A percentile compares a stretch with the other conserved stretches of the same genome.
Conservation (phyloP, 257 asterid species). For the Schizonepeta tenuifolia region DNA sequence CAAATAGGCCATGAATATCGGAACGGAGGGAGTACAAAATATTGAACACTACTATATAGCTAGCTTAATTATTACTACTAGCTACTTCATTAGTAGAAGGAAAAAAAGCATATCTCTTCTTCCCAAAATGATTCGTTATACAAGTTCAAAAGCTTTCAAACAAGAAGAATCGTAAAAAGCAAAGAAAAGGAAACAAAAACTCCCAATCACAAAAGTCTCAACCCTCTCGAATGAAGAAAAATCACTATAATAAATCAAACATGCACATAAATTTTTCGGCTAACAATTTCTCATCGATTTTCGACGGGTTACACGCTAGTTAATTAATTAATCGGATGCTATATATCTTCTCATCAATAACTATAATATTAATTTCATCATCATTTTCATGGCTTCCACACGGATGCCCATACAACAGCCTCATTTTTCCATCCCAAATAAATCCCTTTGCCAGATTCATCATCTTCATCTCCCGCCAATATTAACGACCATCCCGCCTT, state of each 20-base stretch:
- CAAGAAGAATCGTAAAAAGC: conserved; percentile 49
- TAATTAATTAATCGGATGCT: neutral
- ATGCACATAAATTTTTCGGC: neutral
- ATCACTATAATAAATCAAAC: neutral
- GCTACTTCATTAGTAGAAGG: neutral
- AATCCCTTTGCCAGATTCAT: conserved; percentile 40
- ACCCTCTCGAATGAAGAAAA: conserved; percentile 11
- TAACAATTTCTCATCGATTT: no score
- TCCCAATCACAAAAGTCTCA: conserved; percentile 52
- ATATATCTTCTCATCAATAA: neutral
- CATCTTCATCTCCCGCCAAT: conserved; percentile 44
- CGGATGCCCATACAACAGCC: conserved; percentile 84
- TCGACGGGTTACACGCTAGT: no score
- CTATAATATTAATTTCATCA: neutral
- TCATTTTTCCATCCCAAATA: conserved; percentile 86
- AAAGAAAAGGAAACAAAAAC: conserved; percentile 41
- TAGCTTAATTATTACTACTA: neutral
- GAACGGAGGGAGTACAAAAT: no score
- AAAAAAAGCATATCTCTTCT: conserved; percentile 14
- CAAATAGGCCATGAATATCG: no score
- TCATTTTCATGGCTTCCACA: conserved; percentile 73
- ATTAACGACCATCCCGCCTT: conserved; percentile 71
- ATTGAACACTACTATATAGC: neutral
- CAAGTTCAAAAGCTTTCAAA: conserved; percentile 57
- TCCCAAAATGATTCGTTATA: conserved; percentile 28